Evolutionary conservation across 768 basidiomycete genomes (phyloP), one percentile per base, ranked within the genome.

Genomic region (Coprinellus aureogranulatus): DNA sequence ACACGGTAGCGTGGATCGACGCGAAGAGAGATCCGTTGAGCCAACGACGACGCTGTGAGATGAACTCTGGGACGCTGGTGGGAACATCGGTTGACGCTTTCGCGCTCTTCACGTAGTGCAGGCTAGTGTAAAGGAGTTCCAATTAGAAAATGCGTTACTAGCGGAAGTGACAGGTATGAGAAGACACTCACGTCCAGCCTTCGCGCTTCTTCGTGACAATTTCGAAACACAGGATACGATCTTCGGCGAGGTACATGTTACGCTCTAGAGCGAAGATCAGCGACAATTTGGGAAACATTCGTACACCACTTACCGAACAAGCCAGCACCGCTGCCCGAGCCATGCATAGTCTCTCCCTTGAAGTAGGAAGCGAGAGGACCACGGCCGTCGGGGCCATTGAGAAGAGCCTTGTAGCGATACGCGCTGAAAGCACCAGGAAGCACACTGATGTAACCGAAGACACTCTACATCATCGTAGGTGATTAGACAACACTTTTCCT

Each of bases 41-140:
- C 89, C 87, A 94, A 65, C 93, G 83, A 65, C 93, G 87, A 68
- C 93, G 88, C 67, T 98, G 94, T 2, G 91, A 93, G 62, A 96
- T 97, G 74, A 96, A 96, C 69, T 97, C 95, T 14, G 94, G 85
- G 51, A 96, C 87, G 20, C 85, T 81, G 37, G 92, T 89, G 30
- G 95, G 95, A 3, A 96, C 94, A 74, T 98, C 95, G n/a, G 95
- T 98, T 42, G 94, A 83, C 0, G 94, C 95, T 63, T 95, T 94
- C 16, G 95, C 95, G 65, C 85, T 90, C 80, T 93, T 93, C 71
- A 95, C 93, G 67, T 94, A 95, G 71, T 87, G 88, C 64, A 92
- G 73, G 16, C 89, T 90, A 60, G 23, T n/a, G n/a, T n/a, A n/a
- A n/a, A n/a, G n/a, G n/a, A n/a, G n/a, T n/a, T n/a, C n/a, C n/a